These are phyloP conservation scores for Porpolomopsis calyptriformis DNA, from an alignment of 768 basidiomycete species.

Conservation along the genomic window DNA sequence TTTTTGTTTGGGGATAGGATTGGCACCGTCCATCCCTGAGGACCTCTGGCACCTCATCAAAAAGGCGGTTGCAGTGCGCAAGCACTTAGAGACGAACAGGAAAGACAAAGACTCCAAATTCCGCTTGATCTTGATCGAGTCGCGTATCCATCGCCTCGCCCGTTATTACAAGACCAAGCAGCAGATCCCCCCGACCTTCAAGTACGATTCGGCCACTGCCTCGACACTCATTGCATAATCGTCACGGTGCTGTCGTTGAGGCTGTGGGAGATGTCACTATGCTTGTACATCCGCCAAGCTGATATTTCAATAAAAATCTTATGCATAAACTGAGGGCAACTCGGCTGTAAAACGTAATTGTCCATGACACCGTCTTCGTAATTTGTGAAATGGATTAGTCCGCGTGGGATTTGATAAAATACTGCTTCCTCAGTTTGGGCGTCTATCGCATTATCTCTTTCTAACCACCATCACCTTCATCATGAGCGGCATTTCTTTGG, in stretches of 20 bases:
- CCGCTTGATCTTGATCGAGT: constrained; percentile 98
- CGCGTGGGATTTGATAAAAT: too few relatives aligned
- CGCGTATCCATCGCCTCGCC: constrained; percentile 92
- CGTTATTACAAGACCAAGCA: constrained; percentile 99
- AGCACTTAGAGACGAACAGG: constrained; percentile 96
- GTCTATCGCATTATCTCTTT: too few relatives aligned
- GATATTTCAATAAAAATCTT: too few relatives aligned
- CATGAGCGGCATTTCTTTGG: too few relatives aligned
- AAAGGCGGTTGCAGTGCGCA: constrained; percentile 98
- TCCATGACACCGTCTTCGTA: too few relatives aligned
- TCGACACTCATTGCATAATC: constrained; percentile 77
- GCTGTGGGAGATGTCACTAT: too few relatives aligned
- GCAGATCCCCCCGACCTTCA: constrained; percentile 96
- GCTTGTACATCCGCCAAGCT: too few relatives aligned
- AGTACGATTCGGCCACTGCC: constrained; percentile 94
- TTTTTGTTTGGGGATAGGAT: constrained; percentile 67
- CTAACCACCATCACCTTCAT: too few relatives aligned
- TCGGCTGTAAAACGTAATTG: too few relatives aligned
- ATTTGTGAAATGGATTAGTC: too few relatives aligned
- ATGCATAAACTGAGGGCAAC: too few relatives aligned
- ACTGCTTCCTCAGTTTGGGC: too few relatives aligned
- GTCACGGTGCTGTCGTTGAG: constrained; percentile 16
- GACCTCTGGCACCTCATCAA: constrained; percentile 99
- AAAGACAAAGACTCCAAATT: constrained; percentile 97
- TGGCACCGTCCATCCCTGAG: constrained; percentile 96